Evolutionary conservation across 1,139 yeast species (phyloP), one percentile per base, ranked within the genome.

Genomic region (Geotrichum aggregatum): DNA sequence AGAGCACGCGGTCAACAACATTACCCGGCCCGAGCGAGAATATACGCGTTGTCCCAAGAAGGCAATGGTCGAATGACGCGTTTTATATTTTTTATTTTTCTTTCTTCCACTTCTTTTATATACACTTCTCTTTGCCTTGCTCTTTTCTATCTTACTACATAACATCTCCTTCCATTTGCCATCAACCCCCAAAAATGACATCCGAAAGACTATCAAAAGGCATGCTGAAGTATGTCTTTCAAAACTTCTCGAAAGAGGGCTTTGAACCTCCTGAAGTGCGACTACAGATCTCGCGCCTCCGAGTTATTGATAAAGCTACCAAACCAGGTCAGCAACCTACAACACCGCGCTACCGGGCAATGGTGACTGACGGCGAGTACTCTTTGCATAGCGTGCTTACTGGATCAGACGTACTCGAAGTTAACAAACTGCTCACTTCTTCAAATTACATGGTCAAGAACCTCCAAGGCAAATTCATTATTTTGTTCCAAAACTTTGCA

Each of bases 341-440:
- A n/a, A n/a, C 16, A 19, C 8, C 36, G 11, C 24, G 44, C 16
- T 39, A 19, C 18, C 44, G 49, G 21, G 44, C 34, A 14, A 31
- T 41, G 10, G 39, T 46, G 5, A 44, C 54, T 31, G 54, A 50
- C 21, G 54, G 54, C 4, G 31, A 41, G 16, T 26, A 31, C n/a
- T 35, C 47, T 18, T 35, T 46, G 43, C 47, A 49, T 39, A 45
- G 43, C 34, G 35, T 49, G 24, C 8, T 49, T 4, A 31, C 16
- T 36, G 28, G 28, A 24, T 24, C 8, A 8, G 28, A 8, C 28
- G n/a, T n/a, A n/a, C n/a, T n/a, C n/a, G n/a, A 24, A 8, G 24
- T 36, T 5, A 49, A 49, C 34, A 26, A 31, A 14, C 40, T 49
- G 41, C 18, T 49, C 7, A 44, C 42, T 11, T 49, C 46, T 16